Evolutionary conservation across 306 rosid genomes (phyloP), one percentile per base, ranked within the genome.

Genomic region (Cucurbita argyrosperma): DNA sequence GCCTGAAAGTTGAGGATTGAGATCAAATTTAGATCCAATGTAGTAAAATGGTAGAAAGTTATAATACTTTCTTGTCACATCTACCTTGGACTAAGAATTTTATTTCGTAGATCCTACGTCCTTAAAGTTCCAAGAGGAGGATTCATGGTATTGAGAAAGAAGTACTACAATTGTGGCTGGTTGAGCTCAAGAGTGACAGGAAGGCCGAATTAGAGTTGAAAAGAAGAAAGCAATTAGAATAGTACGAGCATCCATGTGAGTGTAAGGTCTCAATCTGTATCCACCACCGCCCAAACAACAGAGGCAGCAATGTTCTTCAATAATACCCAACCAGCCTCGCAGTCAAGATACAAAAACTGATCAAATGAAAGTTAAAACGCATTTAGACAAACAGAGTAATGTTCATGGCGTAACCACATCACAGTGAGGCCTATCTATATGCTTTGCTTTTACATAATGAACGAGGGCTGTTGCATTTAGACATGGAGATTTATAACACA

Each of bases 401-500:
- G 71, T 42, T 64, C 71, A 64, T 18, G 42, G 71, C 71, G 43
- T 64, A 42, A 64, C 43, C 71, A 42, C 52, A 64, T 42, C 71
- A 64, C 71, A 64, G 52, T 40, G 35, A 18, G 49, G 42, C 35
- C 26, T 64, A 15, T 15, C 21, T 40, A 5, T 40, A 13, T n/a
- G 71, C 52, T 64, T 42, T 64, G 16, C 52, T 64, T 64, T 42
- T 43, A 42, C 55, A 12, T 18, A 42, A 66, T 45, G 71, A 66
- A 67, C 21, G 55, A 67, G 19, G 45, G 55, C 6, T 67, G 14
- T 49, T 49, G 74, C 74, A 69, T 69, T 69, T 69, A 47, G 74
- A 69, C 74, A 69, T 7, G 49, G 40, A 69, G 74, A 26, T 49
- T 69, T 16, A 49, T 46, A 69, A 69, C 74, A 69, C 42, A 67